Evolutionary conservation across 768 basidiomycete genomes (phyloP).

Genomic region (Serendipita sp.): DNA sequence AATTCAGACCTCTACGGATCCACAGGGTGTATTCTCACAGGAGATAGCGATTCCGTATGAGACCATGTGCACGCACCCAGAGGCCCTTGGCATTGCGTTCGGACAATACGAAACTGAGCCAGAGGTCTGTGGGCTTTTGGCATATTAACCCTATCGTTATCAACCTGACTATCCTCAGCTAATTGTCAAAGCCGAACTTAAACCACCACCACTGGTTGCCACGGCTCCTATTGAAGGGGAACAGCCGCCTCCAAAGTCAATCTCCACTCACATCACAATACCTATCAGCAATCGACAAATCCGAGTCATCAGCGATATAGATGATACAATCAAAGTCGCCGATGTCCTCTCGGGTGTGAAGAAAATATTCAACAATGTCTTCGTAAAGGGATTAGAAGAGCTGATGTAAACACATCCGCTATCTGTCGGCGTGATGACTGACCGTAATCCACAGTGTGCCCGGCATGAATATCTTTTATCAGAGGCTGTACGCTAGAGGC

Average conservation of each 20-base stretch:
- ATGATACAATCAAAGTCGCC: conserved; percentile 79
- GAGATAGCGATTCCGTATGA: conserved; percentile 55
- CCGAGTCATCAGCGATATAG: conserved; percentile 82
- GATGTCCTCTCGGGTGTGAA: conserved; percentile 67
- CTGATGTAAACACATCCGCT: conserved; percentile 64
- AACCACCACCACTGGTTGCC: conserved; percentile 24
- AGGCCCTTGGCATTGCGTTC: conserved; percentile 40
- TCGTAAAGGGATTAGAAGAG: conserved; percentile 71
- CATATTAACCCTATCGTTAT: conserved; percentile 21
- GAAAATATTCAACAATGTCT: conserved; percentile 78
- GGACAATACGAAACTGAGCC: conserved; percentile 26
- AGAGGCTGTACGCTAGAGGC: conserved; percentile 25
- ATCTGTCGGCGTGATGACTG: conserved; percentile 58
- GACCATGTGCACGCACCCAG: conserved; percentile 44
- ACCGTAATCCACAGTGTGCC: conserved; percentile 12
- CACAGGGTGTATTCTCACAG: conserved; percentile 61
- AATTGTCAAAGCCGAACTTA: conserved; percentile 29
- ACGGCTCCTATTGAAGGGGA: neutral
- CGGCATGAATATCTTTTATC: conserved; percentile 14
- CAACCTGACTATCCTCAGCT: conserved; percentile 5
- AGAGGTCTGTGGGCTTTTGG: conserved; percentile 42
- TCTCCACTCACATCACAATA: conserved; percentile 16
- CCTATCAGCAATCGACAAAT: conserved; percentile 46
- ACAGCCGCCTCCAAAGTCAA: neutral
- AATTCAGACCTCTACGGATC: conserved; percentile 36